Evolutionary conservation across 345 rosid genomes (phyloP).

Genomic region (Rhizophora apiculata): DNA sequence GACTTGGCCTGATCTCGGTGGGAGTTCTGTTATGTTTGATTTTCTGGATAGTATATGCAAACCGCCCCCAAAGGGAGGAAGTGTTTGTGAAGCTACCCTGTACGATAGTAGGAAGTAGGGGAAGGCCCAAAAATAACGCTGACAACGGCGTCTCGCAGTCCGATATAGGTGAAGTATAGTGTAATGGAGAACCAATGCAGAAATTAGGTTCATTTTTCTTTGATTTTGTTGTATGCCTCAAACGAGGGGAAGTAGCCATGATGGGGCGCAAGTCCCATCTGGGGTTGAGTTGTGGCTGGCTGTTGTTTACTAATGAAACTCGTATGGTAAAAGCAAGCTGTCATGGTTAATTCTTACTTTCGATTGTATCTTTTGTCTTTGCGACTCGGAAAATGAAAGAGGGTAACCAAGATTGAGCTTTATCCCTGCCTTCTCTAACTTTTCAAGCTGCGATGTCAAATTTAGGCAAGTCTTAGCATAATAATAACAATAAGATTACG

Average conservation of each 20-base stretch:
- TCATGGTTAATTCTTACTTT: too few relatives aligned
- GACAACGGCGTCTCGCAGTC: background rate
- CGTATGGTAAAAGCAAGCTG: too few relatives aligned
- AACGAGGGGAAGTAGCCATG: conserved; percentile 24
- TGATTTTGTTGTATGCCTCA: background rate
- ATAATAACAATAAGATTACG: too few relatives aligned
- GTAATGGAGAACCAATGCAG: background rate
- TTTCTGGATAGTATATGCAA: conserved; percentile 83
- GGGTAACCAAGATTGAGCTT: too few relatives aligned
- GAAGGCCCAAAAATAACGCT: conserved; percentile 3
- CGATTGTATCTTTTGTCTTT: too few relatives aligned
- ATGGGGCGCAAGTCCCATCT: conserved; percentile 54
- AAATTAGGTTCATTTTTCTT: background rate
- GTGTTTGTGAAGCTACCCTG: conserved; percentile 58
- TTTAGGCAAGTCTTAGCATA: too few relatives aligned
- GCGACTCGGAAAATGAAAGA: too few relatives aligned
- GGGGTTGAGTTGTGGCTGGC: conserved; percentile 21
- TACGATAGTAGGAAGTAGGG: conserved; percentile 26
- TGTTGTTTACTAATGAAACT: too few relatives aligned
- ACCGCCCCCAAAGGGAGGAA: conserved; percentile 99
- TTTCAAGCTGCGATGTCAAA: too few relatives aligned
- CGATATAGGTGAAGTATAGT: conserved; percentile 30
- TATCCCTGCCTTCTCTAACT: too few relatives aligned
- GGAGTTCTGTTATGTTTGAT: conserved; percentile 90
- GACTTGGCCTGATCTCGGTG: conserved; percentile 73